phyloP scores from a whole-genome alignment of 176 grass and related monocot species.

The Saccharum officinarum region DNA sequence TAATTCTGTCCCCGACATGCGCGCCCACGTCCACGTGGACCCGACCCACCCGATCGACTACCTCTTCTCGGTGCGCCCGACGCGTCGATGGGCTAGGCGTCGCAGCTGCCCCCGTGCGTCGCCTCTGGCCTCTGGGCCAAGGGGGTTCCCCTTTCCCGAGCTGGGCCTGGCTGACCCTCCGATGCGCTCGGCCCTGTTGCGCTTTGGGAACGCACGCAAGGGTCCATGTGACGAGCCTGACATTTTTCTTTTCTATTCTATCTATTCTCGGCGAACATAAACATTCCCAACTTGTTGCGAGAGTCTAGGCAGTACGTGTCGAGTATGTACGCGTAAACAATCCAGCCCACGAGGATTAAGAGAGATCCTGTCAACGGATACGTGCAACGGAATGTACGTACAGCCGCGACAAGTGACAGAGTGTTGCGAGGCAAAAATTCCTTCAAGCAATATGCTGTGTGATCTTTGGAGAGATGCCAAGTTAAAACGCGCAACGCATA shows the following conservation, averaged over 20 bases:
- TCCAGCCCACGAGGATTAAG: not conserved
- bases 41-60: not conserved
- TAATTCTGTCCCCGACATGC: constrained; percentile 29
- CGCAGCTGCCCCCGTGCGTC: not conserved
- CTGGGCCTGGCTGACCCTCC: too few species aligned
- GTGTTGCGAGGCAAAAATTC: not conserved
- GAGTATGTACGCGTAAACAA: not conserved
- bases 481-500: not conserved
- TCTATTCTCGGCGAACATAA: not conserved
- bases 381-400: not conserved
- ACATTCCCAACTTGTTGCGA: not conserved
- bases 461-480: not conserved
- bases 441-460: not conserved
- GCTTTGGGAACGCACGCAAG: too few species aligned
- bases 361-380: constrained; percentile 15
- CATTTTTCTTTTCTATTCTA: not conserved
- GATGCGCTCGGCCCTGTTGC: too few species aligned
- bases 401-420: constrained; percentile 2
- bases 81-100: constrained; percentile 18
- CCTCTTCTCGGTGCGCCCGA: not conserved
- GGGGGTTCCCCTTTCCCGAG: too few species aligned
- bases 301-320: constrained; percentile 37
- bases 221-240: not conserved
- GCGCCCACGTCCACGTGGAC: constrained; percentile 8
- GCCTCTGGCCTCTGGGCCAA: not conserved